Evolutionary conservation across 1,284 basidiomycete species (phyloP).

Genomic region (Ganoderma leucocontextum): DNA sequence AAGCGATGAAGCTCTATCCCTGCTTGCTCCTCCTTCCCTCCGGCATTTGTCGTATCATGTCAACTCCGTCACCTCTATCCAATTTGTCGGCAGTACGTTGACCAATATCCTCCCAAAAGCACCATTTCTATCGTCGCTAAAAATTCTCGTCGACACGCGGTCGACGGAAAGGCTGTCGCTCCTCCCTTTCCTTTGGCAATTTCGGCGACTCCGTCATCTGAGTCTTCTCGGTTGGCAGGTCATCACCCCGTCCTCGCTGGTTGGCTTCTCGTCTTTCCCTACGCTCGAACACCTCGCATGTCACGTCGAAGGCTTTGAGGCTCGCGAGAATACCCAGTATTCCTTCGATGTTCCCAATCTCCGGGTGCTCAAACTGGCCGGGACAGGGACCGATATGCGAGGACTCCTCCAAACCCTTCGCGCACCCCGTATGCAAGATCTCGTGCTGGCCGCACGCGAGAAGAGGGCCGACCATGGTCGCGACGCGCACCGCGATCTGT

Average conservation of each 20-base stretch:
- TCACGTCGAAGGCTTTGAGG: neutral
- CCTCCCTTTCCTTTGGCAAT: conserved; percentile 7
- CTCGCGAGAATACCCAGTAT: neutral
- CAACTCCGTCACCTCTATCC: neutral
- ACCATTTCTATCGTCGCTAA: neutral
- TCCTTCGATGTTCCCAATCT: neutral
- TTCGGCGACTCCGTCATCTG: neutral
- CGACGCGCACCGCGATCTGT: neutral
- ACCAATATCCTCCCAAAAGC: neutral
- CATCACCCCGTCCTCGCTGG: neutral
- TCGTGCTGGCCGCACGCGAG: neutral
- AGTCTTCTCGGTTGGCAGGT: neutral
- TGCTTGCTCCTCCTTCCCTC: neutral
- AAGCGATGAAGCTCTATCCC: neutral
- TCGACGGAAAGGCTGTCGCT: neutral
- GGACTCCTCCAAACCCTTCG: neutral
- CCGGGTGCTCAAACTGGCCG: neutral
- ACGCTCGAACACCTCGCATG: neutral
- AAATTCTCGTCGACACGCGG: neutral
- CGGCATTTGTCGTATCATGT: neutral
- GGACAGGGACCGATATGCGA: neutral
- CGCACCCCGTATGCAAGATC: neutral
- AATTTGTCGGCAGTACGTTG: neutral
- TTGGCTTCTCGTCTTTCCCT: neutral
- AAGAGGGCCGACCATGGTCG: neutral